Evolutionary conservation across 1,284 basidiomycete genomes (phyloP).

Genomic region (Malassezia arunalokei): DNA sequence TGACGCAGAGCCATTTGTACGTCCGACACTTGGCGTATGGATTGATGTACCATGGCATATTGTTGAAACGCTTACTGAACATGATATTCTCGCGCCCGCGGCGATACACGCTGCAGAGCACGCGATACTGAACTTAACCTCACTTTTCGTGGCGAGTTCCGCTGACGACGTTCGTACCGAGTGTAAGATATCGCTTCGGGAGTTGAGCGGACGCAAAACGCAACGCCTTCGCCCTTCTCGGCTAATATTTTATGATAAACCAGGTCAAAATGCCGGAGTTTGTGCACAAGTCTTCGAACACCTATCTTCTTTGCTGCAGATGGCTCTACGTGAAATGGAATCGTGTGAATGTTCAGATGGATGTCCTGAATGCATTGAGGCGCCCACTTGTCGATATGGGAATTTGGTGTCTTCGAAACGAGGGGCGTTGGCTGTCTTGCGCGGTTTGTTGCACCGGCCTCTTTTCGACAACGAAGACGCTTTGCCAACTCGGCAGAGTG

Average conservation of each 20-base stretch:
- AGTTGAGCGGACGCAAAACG: slow-evolving; percentile 56
- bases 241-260: slow-evolving; percentile 68
- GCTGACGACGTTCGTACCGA: slow-evolving; percentile 64
- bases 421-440: slow-evolving; percentile 37
- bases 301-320: slow-evolving; percentile 56
- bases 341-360: slow-evolving; percentile 61
- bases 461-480: slow-evolving; percentile 6
- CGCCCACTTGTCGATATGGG: slow-evolving; percentile 25
- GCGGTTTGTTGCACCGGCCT: slow-evolving; percentile 22
- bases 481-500: neutral
- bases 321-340: slow-evolving; percentile 58
- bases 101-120: slow-evolving; percentile 77
- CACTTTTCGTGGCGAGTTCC: slow-evolving; percentile 57
- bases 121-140: slow-evolving; percentile 59
- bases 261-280: slow-evolving; percentile 60
- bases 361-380: slow-evolving; percentile 58
- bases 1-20: slow-evolving; percentile 65
- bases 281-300: slow-evolving; percentile 73
- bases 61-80: slow-evolving; percentile 52
- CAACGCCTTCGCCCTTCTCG: slow-evolving; percentile 66
- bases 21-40: slow-evolving; percentile 69
- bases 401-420: slow-evolving; percentile 39
- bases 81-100: slow-evolving; percentile 58
- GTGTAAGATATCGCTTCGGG: slow-evolving; percentile 66
- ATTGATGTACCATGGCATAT: slow-evolving; percentile 61